Evolutionary conservation across 1,139 yeast genomes (phyloP), one percentile per base, ranked within the genome.

Genomic region (Suhomyces ambrosiae): DNA sequence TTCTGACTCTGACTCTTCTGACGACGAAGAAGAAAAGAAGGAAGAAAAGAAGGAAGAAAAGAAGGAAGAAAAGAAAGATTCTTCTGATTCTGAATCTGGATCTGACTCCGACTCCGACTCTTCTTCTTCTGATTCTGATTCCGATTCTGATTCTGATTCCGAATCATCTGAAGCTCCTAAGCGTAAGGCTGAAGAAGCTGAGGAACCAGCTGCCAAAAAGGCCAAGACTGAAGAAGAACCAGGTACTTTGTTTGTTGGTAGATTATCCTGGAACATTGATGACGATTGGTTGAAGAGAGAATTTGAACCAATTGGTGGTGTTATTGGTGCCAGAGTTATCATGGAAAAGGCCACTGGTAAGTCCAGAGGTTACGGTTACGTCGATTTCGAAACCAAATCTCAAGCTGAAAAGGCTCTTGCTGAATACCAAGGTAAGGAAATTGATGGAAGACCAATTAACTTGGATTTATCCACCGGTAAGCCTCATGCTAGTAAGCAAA

Each of bases 351-450:
- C 82, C 49, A 76, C 94, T 42, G 96, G 96, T 54, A 86, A 87
- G 71, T 87, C 96, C 39, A 84, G 94, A 77, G 98, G 98, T 63
- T 92, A 86, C 76, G 98, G 98, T 58, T 92, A 92, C 71, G 96
- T 92, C 65, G 98, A 92, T 64, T 92, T 92, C 60, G 88, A 81
- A 54, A 67, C 76, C 55, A 80, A 79, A 56, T 76, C 79, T 29
- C 74, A 72, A 45, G 98, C 97, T 50, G 90, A 87, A 65, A 82
- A 82, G 67, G 97, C 98, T n/a, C 70, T 90, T 48, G 73, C 72
- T 46, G 87, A 83, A 63, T 78, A 75, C 79, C 95, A 89, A 71
- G 97, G 96, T 59, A 80, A 75, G 60, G 97, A 90, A 71, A 82
- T 92, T 52, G 98, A 92, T 57, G 98, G 98, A 54, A 86, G 98